Percentiles rank a stretch among this genome's conserved stretches.
These are phyloP conservation scores for Candida coleopterorum DNA, from an alignment of 805 yeast genomes.

Conservation along the genomic window DNA sequence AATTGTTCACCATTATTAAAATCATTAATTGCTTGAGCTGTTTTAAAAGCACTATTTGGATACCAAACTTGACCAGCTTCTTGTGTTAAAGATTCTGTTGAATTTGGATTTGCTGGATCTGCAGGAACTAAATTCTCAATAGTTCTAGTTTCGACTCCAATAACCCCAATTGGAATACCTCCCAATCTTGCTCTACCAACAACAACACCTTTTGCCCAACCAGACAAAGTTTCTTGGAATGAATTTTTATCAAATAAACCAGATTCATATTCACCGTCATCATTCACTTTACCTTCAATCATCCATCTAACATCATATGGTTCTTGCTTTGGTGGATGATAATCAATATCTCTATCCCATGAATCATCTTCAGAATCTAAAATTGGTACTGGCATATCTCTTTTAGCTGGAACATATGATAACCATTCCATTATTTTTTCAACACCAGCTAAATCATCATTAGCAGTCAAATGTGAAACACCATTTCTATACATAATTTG, in stretches of 20 bases:
- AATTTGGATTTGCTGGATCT: conserved; percentile 96
- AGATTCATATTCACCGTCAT: conserved; percentile 64
- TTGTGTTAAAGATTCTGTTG: conserved; percentile 79
- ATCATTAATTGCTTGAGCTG: conserved; percentile 97
- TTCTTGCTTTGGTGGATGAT: conserved; percentile 64
- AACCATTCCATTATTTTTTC: conserved; percentile 93
- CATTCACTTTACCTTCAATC: conserved; percentile 78
- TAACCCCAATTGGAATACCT: conserved; percentile 98
- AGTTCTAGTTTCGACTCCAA: conserved; percentile 89
- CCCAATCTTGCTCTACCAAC: conserved; percentile 98
- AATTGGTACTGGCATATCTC: conserved; percentile 87
- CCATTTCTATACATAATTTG: conserved; percentile 98
- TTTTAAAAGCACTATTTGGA: conserved; percentile 98
- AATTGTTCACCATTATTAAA: conserved; percentile 97
- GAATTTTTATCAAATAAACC: conserved; percentile 93
- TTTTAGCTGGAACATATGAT: conserved; percentile 87
- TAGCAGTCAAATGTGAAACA: conserved; percentile 96
- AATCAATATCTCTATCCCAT: conserved; percentile 94
- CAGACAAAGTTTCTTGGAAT: conserved; percentile 92
- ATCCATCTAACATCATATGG: conserved; percentile 92
- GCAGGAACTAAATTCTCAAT: conserved; percentile 93
- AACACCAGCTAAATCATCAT: conserved; percentile 95
- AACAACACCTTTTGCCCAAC: conserved; percentile 99
- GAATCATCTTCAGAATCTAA: conserved; percentile 77
- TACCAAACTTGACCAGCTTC: conserved; percentile 99